Evolutionary conservation across 2,329 filamentous ascomycete genomes (phyloP), one percentile per base, ranked within the genome.

Genomic region (Hymenoscyphus infarciens): DNA sequence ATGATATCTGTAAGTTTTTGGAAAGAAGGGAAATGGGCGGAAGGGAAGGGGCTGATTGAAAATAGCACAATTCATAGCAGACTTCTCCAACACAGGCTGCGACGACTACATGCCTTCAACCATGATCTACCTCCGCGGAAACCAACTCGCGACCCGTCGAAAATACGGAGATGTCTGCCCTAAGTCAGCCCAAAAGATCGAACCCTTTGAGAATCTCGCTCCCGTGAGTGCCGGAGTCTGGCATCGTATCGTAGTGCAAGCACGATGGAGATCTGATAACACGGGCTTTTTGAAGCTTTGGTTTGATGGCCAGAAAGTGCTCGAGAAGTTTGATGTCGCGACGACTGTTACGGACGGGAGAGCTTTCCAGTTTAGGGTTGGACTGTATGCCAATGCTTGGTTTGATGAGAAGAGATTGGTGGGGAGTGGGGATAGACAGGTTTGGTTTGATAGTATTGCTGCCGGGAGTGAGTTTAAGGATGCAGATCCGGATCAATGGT

Each of bases 361-460:
- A 38, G 64, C 69, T 4, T 82, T 82, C 66, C 73, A 79, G 69
- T 82, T 81, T 70, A 71, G 76, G 5, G 76, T 81, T 13, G 80
- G 81, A 0, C 70, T 82, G 35, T 82, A 83, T 70, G 80, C 80
- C 0, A 82, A 82, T 67, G 75, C 76, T 11, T 82, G 80, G 80
- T 72, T 80, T 62, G 80, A 82, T 63, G 73, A 78, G 42, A 71
- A 71, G 1, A 68, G 72, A 15, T 74, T 75, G 68, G 66, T 73
- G 56, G 79, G 78, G 0, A 75, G 64, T 16, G 67, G 69, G 0
- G 77, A 77, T 25, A 73, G 80, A 10, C 75, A 80, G 71, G 69
- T 82, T n/a, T 83, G 79, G 78, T 81, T 77, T 66, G 81, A 82
- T 65, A 76, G 81, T 73, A 76, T 82, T 63, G 75, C 77, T 5